Base-by-base conservation (phyloP, 108 stramenopile genomes). In the Fragilariopsis cylindrus region DNA sequence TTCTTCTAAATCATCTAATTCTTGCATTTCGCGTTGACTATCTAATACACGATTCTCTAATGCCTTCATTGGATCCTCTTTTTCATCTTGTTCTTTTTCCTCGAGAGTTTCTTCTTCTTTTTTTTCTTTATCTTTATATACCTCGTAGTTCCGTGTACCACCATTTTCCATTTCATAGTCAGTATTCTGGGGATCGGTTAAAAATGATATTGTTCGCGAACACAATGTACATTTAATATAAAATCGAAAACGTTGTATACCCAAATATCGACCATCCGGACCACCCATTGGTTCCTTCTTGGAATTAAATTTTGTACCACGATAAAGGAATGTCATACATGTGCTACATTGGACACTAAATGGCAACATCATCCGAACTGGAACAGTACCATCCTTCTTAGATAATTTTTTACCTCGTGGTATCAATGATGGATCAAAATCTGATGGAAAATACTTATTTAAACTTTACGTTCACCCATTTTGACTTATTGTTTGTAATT, bases 381-480 rank as follows among this genome's bases (percentile, higher is more conserved):
- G 85, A 64, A 97, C 92, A 7, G 90, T 81, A 5, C 87, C 91
- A 81, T 97, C 93, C 57, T 92, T 92, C 57, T 89, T 81, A 13
- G 80, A 81, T 4, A 85, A 58, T 44, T 91, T 88, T 76, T 96
- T 97, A 48, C 86, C 80, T 19, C 90, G 82, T 3, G 98, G 98
- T 62, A 99, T 85, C 42, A 97, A 78, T 60, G 84, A 71, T 42
- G 98, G 98, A 76, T 99, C 98, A 81, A 99, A 98, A 75, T 98
- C 97, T 66, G 97, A 78, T 4, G 97, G 97, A 81, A 99, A 93
- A 87, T 99, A 99, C 80, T 97, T 96, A 90, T 96, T 96, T 41
- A 98, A 80, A 99, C 97, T 72, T 99, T 99, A 57, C 98, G 94
- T 79, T 99, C 98, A 47, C 98, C 98, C 98, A 99, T 99, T 60